Percentiles rank a stretch among this genome's conserved stretches.
These are phyloP conservation scores for Monosporozyma aquatica DNA, from an alignment of 805 yeast species.

Conservation along the genomic window DNA sequence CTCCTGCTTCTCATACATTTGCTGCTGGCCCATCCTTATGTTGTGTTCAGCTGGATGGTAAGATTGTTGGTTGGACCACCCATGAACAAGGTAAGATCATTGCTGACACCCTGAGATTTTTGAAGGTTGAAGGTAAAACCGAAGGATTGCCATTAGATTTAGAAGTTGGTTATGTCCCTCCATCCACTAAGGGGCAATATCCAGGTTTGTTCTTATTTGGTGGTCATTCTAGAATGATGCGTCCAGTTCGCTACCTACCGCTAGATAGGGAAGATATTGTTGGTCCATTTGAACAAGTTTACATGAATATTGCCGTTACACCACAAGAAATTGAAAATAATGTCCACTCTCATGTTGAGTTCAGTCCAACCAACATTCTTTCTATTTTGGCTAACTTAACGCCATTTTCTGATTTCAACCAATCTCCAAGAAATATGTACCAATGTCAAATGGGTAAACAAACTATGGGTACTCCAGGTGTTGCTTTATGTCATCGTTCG, in stretches of 20 bases:
- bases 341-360: constrained; percentile 88
- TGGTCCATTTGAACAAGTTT: constrained; percentile 97
- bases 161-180: constrained; percentile 94
- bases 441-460: constrained; percentile 99
- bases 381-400: constrained; percentile 94
- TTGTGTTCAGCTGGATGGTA: constrained; percentile 91
- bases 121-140: constrained; percentile 79
- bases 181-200: constrained; percentile 91
- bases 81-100: constrained; percentile 79
- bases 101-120: constrained; percentile 81
- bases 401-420: constrained; percentile 96
- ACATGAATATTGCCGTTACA: constrained; percentile 91
- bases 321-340: constrained; percentile 80
- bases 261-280: constrained; percentile 73
- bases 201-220: constrained; percentile 92
- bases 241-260: constrained; percentile 91
- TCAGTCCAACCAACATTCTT: constrained; percentile 85
- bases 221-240: constrained; percentile 88
- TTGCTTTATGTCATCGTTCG: constrained; percentile 81
- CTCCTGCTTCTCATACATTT: constrained; percentile 59
- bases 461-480: constrained; percentile 99
- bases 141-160: constrained; percentile 69
- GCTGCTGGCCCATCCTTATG: constrained; percentile 84
- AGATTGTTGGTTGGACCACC: constrained; percentile 86
- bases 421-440: constrained; percentile 98